phyloP scores from a whole-genome alignment of 2,329 filamentous ascomycete genomes.

The Penicillium brevicompactum region DNA sequence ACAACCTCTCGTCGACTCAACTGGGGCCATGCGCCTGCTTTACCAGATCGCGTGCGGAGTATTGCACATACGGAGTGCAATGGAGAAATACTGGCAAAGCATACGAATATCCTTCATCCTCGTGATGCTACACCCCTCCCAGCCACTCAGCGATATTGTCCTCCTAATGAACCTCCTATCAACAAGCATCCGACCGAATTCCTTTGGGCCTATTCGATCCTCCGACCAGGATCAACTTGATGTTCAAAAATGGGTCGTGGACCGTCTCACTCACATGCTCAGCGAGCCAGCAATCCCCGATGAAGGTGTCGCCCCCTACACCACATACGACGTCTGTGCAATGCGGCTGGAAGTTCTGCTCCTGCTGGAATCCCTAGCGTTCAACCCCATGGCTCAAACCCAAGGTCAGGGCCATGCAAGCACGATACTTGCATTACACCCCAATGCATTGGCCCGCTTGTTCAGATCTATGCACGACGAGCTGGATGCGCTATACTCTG shows the following conservation, averaged over 20 bases:
- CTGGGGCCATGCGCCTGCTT: slow-evolving; percentile 57
- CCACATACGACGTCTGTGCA: slow-evolving; percentile 40
- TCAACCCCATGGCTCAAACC: slow-evolving; percentile 60
- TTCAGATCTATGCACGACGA: slow-evolving; percentile 76
- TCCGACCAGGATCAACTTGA: slow-evolving; percentile 41
- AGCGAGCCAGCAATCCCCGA: slow-evolving; percentile 54
- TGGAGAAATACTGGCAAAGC: slow-evolving; percentile 56
- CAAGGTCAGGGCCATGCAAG: slow-evolving; percentile 58
- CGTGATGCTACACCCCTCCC: slow-evolving; percentile 60
- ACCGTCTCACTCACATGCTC: slow-evolving; percentile 60
- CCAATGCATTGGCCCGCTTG: slow-evolving; percentile 70
- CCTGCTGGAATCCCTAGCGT: slow-evolving; percentile 45
- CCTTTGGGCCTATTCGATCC: slow-evolving; percentile 57
- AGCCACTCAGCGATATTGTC: slow-evolving; percentile 58
- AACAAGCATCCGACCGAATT: slow-evolving; percentile 55
- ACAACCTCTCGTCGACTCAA: slow-evolving; percentile 54
- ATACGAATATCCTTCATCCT: slow-evolving; percentile 61
- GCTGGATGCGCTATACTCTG: slow-evolving; percentile 62
- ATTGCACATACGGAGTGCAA: slow-evolving; percentile 44
- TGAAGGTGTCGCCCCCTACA: slow-evolving; percentile 45
- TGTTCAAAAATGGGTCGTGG: slow-evolving; percentile 53
- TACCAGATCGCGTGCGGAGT: slow-evolving; percentile 55
- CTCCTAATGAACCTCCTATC: slow-evolving; percentile 57
- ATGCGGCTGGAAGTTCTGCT: slow-evolving; percentile 49
- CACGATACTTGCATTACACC: slow-evolving; percentile 67